Conservation (phyloP, 768 basidiomycete species). For the Agaricus subrufescens region DNA sequence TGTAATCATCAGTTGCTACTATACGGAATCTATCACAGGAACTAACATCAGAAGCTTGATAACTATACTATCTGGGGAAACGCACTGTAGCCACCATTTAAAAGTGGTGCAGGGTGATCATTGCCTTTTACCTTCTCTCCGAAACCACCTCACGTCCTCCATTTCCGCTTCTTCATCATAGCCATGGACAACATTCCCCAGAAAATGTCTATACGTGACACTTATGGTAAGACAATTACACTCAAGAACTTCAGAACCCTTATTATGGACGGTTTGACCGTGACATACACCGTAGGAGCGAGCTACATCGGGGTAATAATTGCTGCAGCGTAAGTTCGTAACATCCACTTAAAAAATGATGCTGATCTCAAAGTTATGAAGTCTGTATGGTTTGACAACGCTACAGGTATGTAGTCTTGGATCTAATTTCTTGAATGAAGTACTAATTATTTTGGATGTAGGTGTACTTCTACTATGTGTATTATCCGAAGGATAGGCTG, state of each 20-base stretch:
- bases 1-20: no score
- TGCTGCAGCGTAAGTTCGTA: slow-evolving; percentile 23
- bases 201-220: slow-evolving; percentile 15
- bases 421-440: not conserved
- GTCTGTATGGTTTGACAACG: slow-evolving; percentile 31
- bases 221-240: slow-evolving; percentile 14
- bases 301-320: slow-evolving; percentile 26
- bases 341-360: not conserved
- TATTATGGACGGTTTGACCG: not conserved
- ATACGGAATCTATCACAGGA: no score
- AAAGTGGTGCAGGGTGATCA: no score
- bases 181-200: not conserved
- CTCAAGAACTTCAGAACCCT: not conserved
- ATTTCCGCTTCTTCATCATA: not conserved
- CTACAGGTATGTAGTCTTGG: slow-evolving; percentile 21
- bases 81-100: no score
- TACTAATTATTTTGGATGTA: slow-evolving; percentile 4
- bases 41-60: no score
- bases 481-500: slow-evolving; percentile 26
- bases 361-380: slow-evolving; percentile 7
- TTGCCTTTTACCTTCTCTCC: not conserved
- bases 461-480: slow-evolving; percentile 30
- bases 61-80: no score
- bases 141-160: not conserved
- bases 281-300: slow-evolving; percentile 8